Evolutionary conservation across 106 monocot genomes (phyloP), one percentile per base, ranked within the genome.

Genomic region (Dioscorea dumetorum): DNA sequence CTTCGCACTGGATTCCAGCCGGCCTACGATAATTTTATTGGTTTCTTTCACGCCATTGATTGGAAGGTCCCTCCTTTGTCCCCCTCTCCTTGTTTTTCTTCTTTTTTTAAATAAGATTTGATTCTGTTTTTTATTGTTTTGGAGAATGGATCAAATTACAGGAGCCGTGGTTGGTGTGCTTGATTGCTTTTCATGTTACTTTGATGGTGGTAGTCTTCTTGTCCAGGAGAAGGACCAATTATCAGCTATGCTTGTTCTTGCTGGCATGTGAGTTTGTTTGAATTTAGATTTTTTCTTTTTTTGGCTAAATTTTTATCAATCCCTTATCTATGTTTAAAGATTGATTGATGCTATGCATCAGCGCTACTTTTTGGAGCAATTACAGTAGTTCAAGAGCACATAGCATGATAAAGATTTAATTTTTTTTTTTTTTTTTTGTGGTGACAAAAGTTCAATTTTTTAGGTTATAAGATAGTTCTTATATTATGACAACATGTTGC

Each of bases 11-110:
- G 91, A 17, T 84, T 91, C 70, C 70, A 66, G 4, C 87, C 84
- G 33, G 91, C 87, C 41, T 75, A 84, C 64, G 72, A 79, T 49
- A 79, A 76, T 62, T 84, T 91, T 63, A 22, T 91, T 60, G 84
- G 91, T 16, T 90, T 90, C 75, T 90, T 90, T 80, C 83, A 85
- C 75, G 85, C 85, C 70, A 80, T 90, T 57, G 82, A 90, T 60
- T 90, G 90, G 90, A 90, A 74, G 77, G 90, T 85, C 7, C 28
- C 57, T 28, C 49, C 20, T 49, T n/a, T 12, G 33, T 8, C 65
- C 4, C 65, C 8, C 2, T 49, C 18, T 63, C 8, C 48, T 18
- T 48, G 11, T 66, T 22, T 66, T 20, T 49, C 48, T 65, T 49
- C 50, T 61, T 60, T 22, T 33, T 4, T 58, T 48, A 52, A 51